Base-by-base conservation (phyloP, 2,329 filamentous ascomycete genomes). In the Ophiocordyceps camponoti-rufipedis region DNA sequence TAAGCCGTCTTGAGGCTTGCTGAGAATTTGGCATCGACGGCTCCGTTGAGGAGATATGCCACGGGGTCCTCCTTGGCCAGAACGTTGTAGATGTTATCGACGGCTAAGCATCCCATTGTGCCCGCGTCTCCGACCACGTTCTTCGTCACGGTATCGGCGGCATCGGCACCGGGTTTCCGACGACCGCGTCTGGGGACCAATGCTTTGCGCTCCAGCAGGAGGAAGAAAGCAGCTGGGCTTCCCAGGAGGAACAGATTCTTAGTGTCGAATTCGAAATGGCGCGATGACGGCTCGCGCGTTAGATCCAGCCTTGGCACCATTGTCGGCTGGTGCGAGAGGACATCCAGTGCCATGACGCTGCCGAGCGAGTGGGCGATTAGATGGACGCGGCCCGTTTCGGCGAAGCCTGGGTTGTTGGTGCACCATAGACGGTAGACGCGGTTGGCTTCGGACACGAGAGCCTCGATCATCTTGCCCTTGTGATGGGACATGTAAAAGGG, bases 401-500 rank as follows among this genome's bases (percentile, higher is more conserved):
- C 68, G 55, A 98, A 98, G 0, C 80, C 84, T 0, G 86, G 83
- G 50, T 98, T 96, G 58, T 96, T 95, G 42, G 74, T 73, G 56
- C 88, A 95, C 91, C 91, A 98, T 1, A 96, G 71, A 16, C 84
- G 77, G 58, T 94, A 96, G n/a, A 98, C 85, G 5, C 89, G 77
- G 56, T 98, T 98, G 8, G 91, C 89, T 64, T 98, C 91, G 48
- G 74, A 74, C 39, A 94, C 80, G 43, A 95, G 79, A 1, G 91
- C 88, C 41, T 80, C 74, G 44, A 94, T 83, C 88, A 98, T 96
- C 61, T 87, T 94, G 4, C 81, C 76, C 56, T 96, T 94, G 63
- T 96, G 89, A 48, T 93, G 84, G 0, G 89, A 96, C 64, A 98
- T 80, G 64, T 96, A 98, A 58, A 94, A 96, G 0, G 91, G 91